Evolutionary conservation across 768 basidiomycete species (phyloP).

Genomic region (Pholiota microspora): DNA sequence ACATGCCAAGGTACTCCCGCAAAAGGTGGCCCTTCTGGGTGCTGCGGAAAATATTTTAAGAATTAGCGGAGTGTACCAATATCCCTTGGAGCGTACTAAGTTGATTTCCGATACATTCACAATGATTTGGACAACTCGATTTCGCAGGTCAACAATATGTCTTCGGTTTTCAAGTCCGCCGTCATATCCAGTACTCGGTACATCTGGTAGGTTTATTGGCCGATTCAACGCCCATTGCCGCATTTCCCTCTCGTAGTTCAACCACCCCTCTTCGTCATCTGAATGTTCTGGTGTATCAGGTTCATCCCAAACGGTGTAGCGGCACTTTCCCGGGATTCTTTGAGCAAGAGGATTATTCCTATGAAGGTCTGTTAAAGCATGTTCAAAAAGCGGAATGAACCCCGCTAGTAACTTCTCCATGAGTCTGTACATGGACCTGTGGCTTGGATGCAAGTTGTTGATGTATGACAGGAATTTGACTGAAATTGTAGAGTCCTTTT

Average conservation of each 20-base stretch:
- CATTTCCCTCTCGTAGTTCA: conserved; percentile 38
- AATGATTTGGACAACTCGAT: conserved; percentile 40
- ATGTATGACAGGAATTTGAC: conserved; percentile 46
- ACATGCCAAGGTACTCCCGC: conserved; percentile 44
- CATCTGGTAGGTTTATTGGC: conserved; percentile 45
- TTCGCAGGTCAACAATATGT: conserved; percentile 34
- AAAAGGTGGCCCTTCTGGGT: conserved; percentile 30
- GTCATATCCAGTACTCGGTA: conserved; percentile 39
- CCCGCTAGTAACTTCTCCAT: conserved; percentile 31
- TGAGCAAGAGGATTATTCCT: conserved; percentile 42
- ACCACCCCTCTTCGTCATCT: conserved; percentile 49
- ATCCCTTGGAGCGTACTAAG: conserved; percentile 32
- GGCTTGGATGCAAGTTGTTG: conserved; percentile 45
- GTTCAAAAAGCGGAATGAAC: conserved; percentile 50
- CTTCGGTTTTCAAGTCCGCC: conserved; percentile 45
- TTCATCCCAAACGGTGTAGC: conserved; percentile 45
- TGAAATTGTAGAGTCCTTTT: conserved; percentile 17
- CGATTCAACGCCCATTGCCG: conserved; percentile 40
- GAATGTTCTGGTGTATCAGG: conserved; percentile 47
- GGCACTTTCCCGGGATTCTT: conserved; percentile 40
- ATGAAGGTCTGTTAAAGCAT: conserved; percentile 50
- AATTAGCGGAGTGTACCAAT: not conserved
- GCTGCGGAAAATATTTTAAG: conserved; percentile 10
- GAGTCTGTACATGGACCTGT: conserved; percentile 25
- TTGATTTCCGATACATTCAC: conserved; percentile 37